These are phyloP conservation scores for Leccinum arenicola DNA, from an alignment of 768 basidiomycete species.

Conservation along the genomic window DNA sequence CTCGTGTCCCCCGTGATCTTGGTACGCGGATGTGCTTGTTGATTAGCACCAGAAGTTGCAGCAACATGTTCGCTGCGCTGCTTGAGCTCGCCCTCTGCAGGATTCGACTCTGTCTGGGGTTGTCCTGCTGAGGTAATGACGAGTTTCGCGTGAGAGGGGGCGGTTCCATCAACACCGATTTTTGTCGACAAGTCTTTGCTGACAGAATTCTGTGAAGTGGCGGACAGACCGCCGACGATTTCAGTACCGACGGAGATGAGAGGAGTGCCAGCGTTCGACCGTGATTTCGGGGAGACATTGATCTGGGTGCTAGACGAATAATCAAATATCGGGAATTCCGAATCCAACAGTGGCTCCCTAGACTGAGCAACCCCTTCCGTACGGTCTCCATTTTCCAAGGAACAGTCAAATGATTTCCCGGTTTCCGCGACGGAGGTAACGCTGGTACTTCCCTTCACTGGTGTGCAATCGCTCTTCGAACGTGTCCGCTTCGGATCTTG, in stretches of 20 bases:
- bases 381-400: not conserved
- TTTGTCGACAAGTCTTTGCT: not conserved
- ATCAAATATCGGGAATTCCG: constrained; percentile 9
- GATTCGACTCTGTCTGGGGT: not conserved
- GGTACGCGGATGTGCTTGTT: not conserved
- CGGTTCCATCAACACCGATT: not conserved
- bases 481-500: not conserved
- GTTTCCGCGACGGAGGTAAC: not conserved
- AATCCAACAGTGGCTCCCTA: not conserved
- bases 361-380: not conserved
- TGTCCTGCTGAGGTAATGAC: not conserved
- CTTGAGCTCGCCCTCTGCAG: not conserved
- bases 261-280: constrained; percentile 2
- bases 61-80: not conserved
- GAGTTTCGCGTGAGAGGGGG: not conserved
- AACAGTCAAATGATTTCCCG: not conserved
- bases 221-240: not conserved
- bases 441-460: constrained; percentile 12
- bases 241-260: not conserved
- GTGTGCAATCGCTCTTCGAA: not conserved
- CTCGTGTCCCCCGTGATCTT: constrained; percentile 3
- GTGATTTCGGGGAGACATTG: constrained; percentile 9
- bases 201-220: not conserved
- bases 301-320: constrained; percentile 17
- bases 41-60: not conserved